Evolutionary conservation across 1,284 basidiomycete species (phyloP), one percentile per base, ranked within the genome.

Genomic region (Malassezia arunalokei): DNA sequence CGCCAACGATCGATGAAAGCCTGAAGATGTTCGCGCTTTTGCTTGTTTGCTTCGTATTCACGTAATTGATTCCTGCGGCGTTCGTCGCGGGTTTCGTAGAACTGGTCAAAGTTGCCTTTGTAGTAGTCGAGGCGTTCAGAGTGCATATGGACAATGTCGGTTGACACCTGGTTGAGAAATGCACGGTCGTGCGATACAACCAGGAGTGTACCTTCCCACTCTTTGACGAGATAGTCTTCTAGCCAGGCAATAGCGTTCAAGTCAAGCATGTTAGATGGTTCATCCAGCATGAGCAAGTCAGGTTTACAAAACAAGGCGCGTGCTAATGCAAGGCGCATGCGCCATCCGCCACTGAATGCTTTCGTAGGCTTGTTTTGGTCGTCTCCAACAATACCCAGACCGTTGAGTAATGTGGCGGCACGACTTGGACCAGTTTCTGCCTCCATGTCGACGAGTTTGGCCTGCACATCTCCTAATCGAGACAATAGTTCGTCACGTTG

Each of bases 271-370:
- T 99, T 98, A n/a, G 91, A 94, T 73, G 92, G 92, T 57, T 68
- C 66, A 38, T 65, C 61, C 42, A 62, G 54, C 66, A 68, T 68
- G 51, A 72, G 58, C 54, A 72, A 40, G 43, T 70, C 69, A 5
- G 68, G 69, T 52, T 96, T 95, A 60, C 96, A 94, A 68, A 98
- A 99, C 5, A 95, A 77, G 3, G 90, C 90, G 64, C 86, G 84
- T 54, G 94, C 94, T 57, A 98, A 83, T 30, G 92, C 94, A 63
- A 98, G 84, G 82, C 96, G 96, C 94, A 98, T 98, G 82, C 98
- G 79, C 90, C 90, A 95, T 77, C 94, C 92, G 78, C 94, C 92
- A 74, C 88, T 94, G 79, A 99, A 99, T 1, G 86, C 82, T 70
- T 76, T 84, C 5, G 75, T 76, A 1, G 75, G 65, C 46, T 64